A percentile compares a stretch with the other conserved stretches of the same genome.
Evolutionary conservation across 2,329 filamentous ascomycete genomes (phyloP).

Genomic region (Graphium sp.): DNA sequence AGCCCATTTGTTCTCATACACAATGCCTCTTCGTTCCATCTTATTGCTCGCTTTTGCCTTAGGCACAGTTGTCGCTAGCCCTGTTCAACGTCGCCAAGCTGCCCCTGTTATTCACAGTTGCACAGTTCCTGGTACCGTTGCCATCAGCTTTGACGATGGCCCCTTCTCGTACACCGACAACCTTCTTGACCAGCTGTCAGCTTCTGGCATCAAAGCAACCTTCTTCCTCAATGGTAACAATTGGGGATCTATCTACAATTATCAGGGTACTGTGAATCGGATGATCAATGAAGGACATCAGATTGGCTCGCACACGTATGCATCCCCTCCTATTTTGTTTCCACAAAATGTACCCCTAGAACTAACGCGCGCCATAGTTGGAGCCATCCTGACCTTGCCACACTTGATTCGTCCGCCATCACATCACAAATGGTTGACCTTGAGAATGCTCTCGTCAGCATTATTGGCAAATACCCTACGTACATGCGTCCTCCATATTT

Average conservation of each 20-base stretch:
- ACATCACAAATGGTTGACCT: slow-evolving; percentile 22
- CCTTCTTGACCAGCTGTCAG: slow-evolving; percentile 19
- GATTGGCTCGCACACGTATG: slow-evolving; percentile 42
- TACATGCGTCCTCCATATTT: slow-evolving; percentile 27
- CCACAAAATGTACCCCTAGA: no score
- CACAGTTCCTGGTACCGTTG: slow-evolving; percentile 16
- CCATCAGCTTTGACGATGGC: slow-evolving; percentile 29
- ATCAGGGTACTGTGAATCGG: slow-evolving; percentile 11
- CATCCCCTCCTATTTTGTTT: no score
- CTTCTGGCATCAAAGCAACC: slow-evolving; percentile 16
- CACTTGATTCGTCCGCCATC: slow-evolving; percentile 15
- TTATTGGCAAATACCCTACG: slow-evolving; percentile 20
- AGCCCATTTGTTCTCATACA: no score
- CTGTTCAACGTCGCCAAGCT: no score
- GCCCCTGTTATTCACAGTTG: no score
- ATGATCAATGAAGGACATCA: slow-evolving; percentile 25
- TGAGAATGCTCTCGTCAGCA: slow-evolving; percentile 23
- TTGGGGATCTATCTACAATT: no score
- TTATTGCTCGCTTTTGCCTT: no score
- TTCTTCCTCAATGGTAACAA: slow-evolving; percentile 18
- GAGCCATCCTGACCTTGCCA: slow-evolving; percentile 24
- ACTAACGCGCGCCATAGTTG: slow-evolving; percentile 33
- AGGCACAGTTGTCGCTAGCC: no score
- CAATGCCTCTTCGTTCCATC: no score
- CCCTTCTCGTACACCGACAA: slow-evolving; percentile 21